A percentile compares a stretch with the other conserved stretches of the same genome.
Evolutionary conservation across 306 rosid species (phyloP).

Genomic region (Castanopsis chinensis): DNA sequence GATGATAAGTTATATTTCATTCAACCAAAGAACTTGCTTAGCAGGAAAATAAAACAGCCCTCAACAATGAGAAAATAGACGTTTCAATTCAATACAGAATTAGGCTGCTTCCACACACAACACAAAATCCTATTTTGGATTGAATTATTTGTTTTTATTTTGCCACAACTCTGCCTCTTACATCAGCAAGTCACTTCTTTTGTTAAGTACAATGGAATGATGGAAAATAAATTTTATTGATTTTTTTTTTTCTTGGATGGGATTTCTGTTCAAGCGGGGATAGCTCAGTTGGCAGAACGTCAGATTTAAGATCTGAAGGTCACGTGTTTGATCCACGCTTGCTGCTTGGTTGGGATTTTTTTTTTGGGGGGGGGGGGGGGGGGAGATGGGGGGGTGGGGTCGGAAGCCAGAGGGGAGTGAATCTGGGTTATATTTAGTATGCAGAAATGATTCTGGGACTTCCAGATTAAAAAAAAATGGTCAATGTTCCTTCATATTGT

Average conservation of each 20-base stretch:
- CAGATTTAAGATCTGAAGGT: too few species aligned
- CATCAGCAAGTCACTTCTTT: neutral
- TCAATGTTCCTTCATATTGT: neutral
- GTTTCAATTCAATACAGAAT: too few species aligned
- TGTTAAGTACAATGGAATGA: neutral
- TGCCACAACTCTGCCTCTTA: too few species aligned
- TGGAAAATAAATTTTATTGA: neutral
- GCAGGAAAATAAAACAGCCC: too few species aligned
- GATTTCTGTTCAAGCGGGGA: neutral
- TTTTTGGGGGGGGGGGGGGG: neutral
- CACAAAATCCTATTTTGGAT: too few species aligned
- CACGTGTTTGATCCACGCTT: too few species aligned
- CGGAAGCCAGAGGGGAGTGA: too few species aligned
- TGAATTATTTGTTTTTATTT: too few species aligned
- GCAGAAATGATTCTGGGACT: neutral
- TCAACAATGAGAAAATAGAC: too few species aligned
- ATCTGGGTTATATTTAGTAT: neutral
- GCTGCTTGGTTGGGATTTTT: neutral
- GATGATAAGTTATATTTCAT: conserved; percentile 6
- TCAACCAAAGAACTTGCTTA: neutral
- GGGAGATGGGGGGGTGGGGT: too few species aligned
- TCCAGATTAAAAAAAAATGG: neutral
- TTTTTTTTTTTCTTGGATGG: neutral
- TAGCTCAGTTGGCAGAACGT: too few species aligned
- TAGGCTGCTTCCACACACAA: too few species aligned